Percentiles rank a stretch among this genome's conserved stretches.
Conservation (phyloP, 2,329 filamentous ascomycete species). For the Penicillium oxalicum region DNA sequence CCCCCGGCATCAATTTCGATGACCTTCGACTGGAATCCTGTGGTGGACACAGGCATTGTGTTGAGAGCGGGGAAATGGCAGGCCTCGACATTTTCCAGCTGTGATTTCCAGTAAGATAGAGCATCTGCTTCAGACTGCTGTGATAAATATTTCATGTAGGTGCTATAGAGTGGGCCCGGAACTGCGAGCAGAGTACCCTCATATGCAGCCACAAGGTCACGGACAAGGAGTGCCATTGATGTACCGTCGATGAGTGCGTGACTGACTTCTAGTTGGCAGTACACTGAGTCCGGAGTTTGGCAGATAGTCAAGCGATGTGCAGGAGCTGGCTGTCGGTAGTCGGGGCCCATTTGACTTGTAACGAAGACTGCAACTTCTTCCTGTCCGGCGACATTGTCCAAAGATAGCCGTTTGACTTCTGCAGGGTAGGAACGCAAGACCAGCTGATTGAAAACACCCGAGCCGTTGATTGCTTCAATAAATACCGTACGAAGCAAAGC, state of each 20-base stretch:
- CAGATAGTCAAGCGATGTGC: slow-evolving; percentile 1
- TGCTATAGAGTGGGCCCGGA: not conserved
- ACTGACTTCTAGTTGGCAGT: slow-evolving; percentile 11
- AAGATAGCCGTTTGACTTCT: not conserved
- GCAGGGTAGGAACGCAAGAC: slow-evolving; percentile 3
- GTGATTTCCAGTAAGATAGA: not conserved
- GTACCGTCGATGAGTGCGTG: slow-evolving; percentile 16
- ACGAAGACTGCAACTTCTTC: not conserved
- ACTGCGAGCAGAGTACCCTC: not conserved
- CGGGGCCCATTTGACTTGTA: not conserved
- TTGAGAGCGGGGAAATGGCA: not conserved
- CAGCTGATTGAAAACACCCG: slow-evolving; percentile 3
- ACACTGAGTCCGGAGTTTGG: not conserved
- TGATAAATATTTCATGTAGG: not conserved
- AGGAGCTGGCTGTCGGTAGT: slow-evolving; percentile 1
- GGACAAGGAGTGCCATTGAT: slow-evolving; percentile 3
- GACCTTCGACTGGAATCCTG: not conserved
- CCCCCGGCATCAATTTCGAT: not conserved
- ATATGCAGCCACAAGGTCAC: slow-evolving; percentile 9
- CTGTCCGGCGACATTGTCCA: not conserved
- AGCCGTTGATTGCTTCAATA: slow-evolving; percentile 1
- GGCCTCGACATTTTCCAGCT: not conserved
- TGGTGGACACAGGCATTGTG: not conserved
- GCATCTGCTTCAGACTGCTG: not conserved
- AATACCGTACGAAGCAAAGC: slow-evolving; percentile 13